phyloP scores from a whole-genome alignment of 2,329 filamentous ascomycete species.

The Akanthomyces lecanii region DNA sequence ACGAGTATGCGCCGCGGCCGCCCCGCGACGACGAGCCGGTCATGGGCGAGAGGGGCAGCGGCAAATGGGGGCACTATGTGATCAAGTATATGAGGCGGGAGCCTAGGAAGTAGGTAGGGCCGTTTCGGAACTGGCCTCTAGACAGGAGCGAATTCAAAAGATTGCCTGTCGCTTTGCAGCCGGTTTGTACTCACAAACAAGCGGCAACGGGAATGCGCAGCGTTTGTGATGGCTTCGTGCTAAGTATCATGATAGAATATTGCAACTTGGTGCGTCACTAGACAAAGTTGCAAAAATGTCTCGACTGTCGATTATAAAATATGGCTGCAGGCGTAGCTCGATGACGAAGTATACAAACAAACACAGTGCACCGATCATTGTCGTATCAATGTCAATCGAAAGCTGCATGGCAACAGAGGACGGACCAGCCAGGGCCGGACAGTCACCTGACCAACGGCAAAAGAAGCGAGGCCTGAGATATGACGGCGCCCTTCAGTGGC shows the following conservation, averaged over 20 bases:
- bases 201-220: no score
- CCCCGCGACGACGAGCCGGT: slow-evolving; percentile 15
- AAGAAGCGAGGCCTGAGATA: background rate
- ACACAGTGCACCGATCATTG: background rate
- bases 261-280: no score
- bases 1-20: slow-evolving; percentile 18
- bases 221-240: no score
- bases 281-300: no score
- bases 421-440: background rate
- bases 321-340: no score
- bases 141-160: no score
- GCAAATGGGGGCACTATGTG: slow-evolving; percentile 17
- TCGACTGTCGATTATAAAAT: no score
- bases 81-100: slow-evolving; percentile 17
- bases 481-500: background rate
- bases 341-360: no score
- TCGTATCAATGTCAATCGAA: background rate
- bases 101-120: background rate
- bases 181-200: no score
- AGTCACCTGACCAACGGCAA: slow-evolving; percentile 4
- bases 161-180: no score
- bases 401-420: background rate
- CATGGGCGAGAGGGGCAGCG: slow-evolving; percentile 17
- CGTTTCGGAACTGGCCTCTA: no score
- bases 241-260: no score